Evolutionary conservation across 2,329 filamentous ascomycete species (phyloP).

Genomic region (Hymenoscyphus fraxineus): DNA sequence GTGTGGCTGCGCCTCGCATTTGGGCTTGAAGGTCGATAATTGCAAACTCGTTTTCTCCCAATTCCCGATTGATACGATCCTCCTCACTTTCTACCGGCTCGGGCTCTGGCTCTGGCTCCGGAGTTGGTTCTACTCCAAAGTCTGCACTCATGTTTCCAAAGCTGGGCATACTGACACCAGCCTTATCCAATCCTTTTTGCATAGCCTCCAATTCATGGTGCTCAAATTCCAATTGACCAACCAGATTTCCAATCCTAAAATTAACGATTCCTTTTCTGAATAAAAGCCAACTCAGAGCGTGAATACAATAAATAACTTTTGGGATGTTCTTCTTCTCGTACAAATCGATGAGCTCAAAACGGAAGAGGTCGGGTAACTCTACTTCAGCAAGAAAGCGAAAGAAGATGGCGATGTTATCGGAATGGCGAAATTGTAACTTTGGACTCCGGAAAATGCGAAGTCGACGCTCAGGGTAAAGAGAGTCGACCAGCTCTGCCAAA

Average conservation of each 20-base stretch:
- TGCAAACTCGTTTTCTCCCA: conserved; percentile 68
- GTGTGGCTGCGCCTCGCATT: conserved; percentile 72
- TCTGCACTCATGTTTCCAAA: conserved; percentile 97
- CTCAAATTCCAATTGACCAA: conserved; percentile 94
- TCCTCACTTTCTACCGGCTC: conserved; percentile 80
- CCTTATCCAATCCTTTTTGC: conserved; percentile 93
- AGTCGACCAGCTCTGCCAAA: conserved; percentile 87
- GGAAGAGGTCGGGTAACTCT: conserved; percentile 89
- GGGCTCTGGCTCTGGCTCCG: conserved; percentile 62
- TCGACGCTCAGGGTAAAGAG: conserved; percentile 72
- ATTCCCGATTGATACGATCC: conserved; percentile 76
- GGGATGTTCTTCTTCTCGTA: conserved; percentile 99
- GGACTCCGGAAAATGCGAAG: conserved; percentile 81
- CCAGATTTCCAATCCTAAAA: conserved; percentile 93
- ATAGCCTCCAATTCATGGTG: conserved; percentile 96
- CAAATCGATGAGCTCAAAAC: conserved; percentile 93
- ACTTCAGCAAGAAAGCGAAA: conserved; percentile 91
- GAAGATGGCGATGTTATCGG: conserved; percentile 96
- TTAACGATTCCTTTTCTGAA: conserved; percentile 92
- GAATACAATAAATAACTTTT: conserved; percentile 98
- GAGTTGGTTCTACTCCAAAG: conserved; percentile 80
- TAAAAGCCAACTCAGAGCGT: conserved; percentile 94
- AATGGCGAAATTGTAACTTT: conserved; percentile 89
- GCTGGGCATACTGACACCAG: conserved; percentile 92
- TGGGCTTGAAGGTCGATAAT: conserved; percentile 84